Conservation (phyloP, 768 basidiomycete species). For the Pisolithus microcarpus region DNA sequence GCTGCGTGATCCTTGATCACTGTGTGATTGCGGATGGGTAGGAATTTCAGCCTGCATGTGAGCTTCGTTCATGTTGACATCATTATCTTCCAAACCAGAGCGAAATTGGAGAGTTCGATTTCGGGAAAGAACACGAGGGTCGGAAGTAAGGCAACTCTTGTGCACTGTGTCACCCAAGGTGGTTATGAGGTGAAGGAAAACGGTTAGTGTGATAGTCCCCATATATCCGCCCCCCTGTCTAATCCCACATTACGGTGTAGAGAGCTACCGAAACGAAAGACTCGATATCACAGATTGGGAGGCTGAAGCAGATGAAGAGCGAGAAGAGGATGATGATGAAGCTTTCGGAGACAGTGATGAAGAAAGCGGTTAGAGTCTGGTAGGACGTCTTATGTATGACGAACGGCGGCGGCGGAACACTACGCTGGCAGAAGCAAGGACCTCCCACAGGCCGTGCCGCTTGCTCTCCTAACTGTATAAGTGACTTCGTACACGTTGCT, state of each 20-base stretch:
- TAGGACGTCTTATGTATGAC: too few species aligned
- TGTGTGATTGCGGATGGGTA: constrained; percentile 86
- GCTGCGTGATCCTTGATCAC: constrained; percentile 83
- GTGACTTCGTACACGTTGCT: too few species aligned
- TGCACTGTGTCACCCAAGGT: constrained; percentile 65
- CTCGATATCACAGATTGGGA: constrained; percentile 54
- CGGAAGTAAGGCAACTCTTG: constrained; percentile 61
- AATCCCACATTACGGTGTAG: constrained; percentile 24
- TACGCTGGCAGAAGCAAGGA: too few species aligned
- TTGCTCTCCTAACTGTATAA: too few species aligned
- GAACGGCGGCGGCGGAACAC: too few species aligned
- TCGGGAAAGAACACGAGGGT: constrained; percentile 70
- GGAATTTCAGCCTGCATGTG: not conserved
- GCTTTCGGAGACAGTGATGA: constrained; percentile 11
- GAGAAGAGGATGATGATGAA: constrained; percentile 16
- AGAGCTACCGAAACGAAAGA: constrained; percentile 48
- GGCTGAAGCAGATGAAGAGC: constrained; percentile 24
- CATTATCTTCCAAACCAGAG: constrained; percentile 33
- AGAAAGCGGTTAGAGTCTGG: not conserved
- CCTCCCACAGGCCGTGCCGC: too few species aligned
- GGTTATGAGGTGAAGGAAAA: constrained; percentile 65
- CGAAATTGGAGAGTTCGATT: constrained; percentile 70
- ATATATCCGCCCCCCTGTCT: not conserved
- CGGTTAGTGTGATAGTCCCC: constrained; percentile 34
- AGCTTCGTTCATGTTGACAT: constrained; percentile 4